phyloP scores from a whole-genome alignment of 192 early-diverging fungal genomes.

The Gamsiella multidivaricata region DNA sequence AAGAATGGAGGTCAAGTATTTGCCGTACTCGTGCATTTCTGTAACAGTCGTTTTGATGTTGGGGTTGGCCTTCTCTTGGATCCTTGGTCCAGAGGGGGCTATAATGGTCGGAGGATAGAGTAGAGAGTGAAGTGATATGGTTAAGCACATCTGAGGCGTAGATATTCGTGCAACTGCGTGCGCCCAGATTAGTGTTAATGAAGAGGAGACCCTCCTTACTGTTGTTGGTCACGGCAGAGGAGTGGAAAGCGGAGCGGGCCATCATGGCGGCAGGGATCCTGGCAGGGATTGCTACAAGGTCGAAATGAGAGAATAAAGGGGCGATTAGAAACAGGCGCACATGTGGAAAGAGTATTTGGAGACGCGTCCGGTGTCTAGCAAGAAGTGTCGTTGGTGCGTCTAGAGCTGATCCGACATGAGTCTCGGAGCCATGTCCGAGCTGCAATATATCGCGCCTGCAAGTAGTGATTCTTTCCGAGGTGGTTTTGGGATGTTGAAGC shows the following conservation, averaged over 20 bases:
- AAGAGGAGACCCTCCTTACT: slow-evolving; percentile 13
- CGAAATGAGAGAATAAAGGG: not conserved
- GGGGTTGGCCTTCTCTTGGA: slow-evolving; percentile 42
- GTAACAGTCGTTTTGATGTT: slow-evolving; percentile 49
- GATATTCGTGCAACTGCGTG: not conserved
- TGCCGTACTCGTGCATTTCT: slow-evolving; percentile 84
- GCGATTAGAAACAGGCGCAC: not conserved
- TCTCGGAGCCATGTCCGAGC: no score
- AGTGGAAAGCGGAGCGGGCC: slow-evolving; percentile 40
- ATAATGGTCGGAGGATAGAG: not conserved
- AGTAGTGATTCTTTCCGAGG: no score
- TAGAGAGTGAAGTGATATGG: not conserved
- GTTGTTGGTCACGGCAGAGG: slow-evolving; percentile 38
- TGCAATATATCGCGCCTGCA: no score
- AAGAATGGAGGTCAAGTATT: slow-evolving; percentile 84
- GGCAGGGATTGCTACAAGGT: slow-evolving; percentile 39
- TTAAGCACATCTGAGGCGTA: not conserved
- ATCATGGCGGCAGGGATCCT: slow-evolving; percentile 42
- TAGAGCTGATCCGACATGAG: not conserved
- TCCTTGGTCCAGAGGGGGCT: slow-evolving; percentile 48
- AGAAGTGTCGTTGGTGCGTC: no score
- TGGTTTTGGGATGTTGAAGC: not conserved
- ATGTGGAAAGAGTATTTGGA: no score
- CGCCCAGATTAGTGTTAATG: not conserved
- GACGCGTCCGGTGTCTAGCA: no score